These are phyloP conservation scores for Albizia julibrissin DNA, from an alignment of 306 rosid genomes.

Conservation along the genomic window DNA sequence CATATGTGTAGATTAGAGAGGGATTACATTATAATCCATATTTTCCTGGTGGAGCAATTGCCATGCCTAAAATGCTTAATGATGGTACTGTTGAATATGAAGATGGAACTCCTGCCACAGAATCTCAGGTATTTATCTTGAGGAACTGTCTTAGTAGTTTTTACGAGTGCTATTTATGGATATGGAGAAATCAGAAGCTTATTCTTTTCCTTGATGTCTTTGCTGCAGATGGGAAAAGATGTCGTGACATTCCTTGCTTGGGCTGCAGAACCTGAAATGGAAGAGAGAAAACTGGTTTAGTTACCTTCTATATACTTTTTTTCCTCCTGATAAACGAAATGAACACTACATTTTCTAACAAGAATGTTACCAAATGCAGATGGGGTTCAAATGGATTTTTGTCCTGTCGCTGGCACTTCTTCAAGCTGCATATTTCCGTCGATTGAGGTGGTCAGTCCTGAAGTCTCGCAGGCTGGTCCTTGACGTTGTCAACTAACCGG, in stretches of 20 bases:
- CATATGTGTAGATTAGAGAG: slow-evolving; percentile 79
- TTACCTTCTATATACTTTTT: slow-evolving; percentile 22
- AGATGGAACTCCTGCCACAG: slow-evolving; percentile 92
- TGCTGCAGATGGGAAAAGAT: slow-evolving; percentile 95
- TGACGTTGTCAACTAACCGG: slow-evolving; percentile 84
- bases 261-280: slow-evolving; percentile 99
- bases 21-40: slow-evolving; percentile 96
- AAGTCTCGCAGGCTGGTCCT: slow-evolving; percentile 98
- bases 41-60: slow-evolving; percentile 98
- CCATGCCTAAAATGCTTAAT: slow-evolving; percentile 99
- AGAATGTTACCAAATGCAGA: slow-evolving; percentile 46
- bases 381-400: slow-evolving; percentile 99
- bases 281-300: slow-evolving; percentile 91
- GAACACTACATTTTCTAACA: neutral
- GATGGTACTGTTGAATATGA: slow-evolving; percentile 97
- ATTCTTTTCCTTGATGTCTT: slow-evolving; percentile 3
- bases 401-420: slow-evolving; percentile 91
- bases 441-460: slow-evolving; percentile 84
- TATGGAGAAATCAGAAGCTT: slow-evolving; percentile 1
- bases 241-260: slow-evolving; percentile 79
- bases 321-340: neutral
- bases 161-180: neutral
- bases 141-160: slow-evolving; percentile 2
- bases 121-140: slow-evolving; percentile 69
- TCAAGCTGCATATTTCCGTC: slow-evolving; percentile 94